Percentiles rank a stretch among this genome's conserved stretches.
Conservation (phyloP, 2,329 filamentous ascomycete species). For the Ophiostoma ips region DNA sequence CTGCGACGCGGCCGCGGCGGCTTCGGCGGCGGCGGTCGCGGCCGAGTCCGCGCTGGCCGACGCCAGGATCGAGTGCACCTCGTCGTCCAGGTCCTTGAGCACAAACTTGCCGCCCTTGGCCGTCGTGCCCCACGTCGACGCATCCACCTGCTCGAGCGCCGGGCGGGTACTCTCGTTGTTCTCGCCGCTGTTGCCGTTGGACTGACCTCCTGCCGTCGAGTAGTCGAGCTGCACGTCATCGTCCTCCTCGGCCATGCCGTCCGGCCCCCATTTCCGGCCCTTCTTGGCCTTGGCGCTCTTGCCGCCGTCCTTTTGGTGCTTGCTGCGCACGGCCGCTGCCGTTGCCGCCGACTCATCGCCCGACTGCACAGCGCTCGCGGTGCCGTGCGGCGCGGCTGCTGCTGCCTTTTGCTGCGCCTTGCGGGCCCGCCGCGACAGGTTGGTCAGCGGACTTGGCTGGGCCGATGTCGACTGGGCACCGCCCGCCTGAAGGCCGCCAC, state of each 20-base stretch:
- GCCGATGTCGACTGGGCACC: constrained; percentile 35
- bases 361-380: constrained; percentile 48
- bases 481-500: constrained; percentile 44
- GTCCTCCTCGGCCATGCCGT: constrained; percentile 75
- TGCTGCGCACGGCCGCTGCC: constrained; percentile 33
- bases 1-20: constrained; percentile 24
- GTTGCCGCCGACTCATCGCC: constrained; percentile 54
- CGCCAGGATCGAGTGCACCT: constrained; percentile 80
- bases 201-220: constrained; percentile 48
- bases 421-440: constrained; percentile 68
- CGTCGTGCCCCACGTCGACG: constrained; percentile 74
- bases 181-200: constrained; percentile 35
- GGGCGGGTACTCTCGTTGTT: constrained; percentile 20
- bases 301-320: constrained; percentile 33
- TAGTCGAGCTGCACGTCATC: constrained; percentile 76
- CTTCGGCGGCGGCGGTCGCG: constrained; percentile 53
- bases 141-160: constrained; percentile 59
- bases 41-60: constrained; percentile 38
- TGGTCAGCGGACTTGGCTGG: constrained; percentile 60
- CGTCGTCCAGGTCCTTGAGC: constrained; percentile 81
- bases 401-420: constrained; percentile 44
- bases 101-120: constrained; percentile 94
- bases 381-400: constrained; percentile 46
- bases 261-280: constrained; percentile 82
- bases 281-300: constrained; percentile 51